These are phyloP conservation scores for Colletotrichum scovillei DNA, from an alignment of 2,329 filamentous ascomycete species.

Conservation along the genomic window DNA sequence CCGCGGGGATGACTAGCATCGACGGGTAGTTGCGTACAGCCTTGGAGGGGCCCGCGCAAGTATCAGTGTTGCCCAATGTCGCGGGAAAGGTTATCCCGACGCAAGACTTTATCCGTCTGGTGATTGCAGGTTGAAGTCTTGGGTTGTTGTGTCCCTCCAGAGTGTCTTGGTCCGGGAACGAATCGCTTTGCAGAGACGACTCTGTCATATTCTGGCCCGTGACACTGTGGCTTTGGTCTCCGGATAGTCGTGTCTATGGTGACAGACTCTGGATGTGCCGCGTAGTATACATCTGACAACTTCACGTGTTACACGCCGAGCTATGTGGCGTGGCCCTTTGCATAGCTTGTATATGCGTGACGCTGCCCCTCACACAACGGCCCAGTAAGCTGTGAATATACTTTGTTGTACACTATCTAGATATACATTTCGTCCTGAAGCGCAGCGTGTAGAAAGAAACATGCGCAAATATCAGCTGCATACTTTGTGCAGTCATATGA, in stretches of 20 bases:
- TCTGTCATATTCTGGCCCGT: neutral
- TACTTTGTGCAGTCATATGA: too few relatives aligned
- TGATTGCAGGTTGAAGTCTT: too few relatives aligned
- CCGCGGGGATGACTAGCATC: neutral
- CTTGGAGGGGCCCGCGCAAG: neutral
- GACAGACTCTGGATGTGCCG: neutral
- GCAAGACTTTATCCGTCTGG: neutral
- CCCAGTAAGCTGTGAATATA: neutral
- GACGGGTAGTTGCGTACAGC: constrained; percentile 1
- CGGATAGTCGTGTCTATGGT: neutral
- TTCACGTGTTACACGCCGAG: neutral
- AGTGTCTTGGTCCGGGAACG: constrained; percentile 9
- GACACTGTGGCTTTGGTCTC: neutral
- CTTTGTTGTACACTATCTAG: neutral
- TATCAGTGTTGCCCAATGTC: neutral
- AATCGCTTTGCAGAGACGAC: neutral
- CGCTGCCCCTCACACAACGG: neutral
- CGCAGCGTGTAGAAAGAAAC: too few relatives aligned
- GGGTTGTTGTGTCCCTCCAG: too few relatives aligned
- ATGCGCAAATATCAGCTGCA: neutral
- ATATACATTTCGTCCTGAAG: too few relatives aligned
- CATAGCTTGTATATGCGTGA: neutral
- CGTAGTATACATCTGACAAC: neutral
- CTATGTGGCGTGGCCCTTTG: neutral
- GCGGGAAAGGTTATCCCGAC: neutral